Base-by-base conservation (phyloP, 2,329 filamentous ascomycete species). In the Venturiaceae sp. region DNA sequence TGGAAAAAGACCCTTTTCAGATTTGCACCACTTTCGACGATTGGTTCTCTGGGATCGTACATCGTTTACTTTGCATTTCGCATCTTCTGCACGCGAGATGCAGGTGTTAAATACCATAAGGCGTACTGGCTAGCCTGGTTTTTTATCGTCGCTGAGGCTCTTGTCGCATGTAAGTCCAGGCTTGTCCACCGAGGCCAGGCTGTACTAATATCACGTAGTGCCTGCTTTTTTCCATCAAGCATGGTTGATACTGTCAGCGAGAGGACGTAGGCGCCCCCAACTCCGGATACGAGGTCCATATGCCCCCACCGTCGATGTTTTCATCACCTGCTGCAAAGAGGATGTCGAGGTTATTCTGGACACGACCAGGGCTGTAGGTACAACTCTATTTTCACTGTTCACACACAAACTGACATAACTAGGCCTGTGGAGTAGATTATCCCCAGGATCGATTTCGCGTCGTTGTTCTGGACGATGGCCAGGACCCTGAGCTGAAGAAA, bases 261-360 rank as follows among this genome's bases (percentile, higher is more conserved):
- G 44, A 50, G 44, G 46, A 16, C 53, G 58, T 11, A 57, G 37
- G 32, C 39, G 55, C 19, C 46, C 57, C 19, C 32, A 53, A 16
- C 36, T 58, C 16, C 39, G 69, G 66, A 8, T 66, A 65, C 1
- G 67, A 63, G 1, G 69, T 69, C 70, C 75, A 11, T 70, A 77
- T 2, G 74, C 77, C 3, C 79, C 82, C 0, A 78, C 79, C 1
- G 79, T 84, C 3, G 82, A 84, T 62, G 72, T 82, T 1, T 75
- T 84, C 53, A 67, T 84, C 5, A 81, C 81, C 1, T 82, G 78
- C 68, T 84, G 82, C 60, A 78, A 78, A 14, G 82, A 84, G 64
- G 76, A 81, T 1, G 71, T 78, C 37, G 78, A 82, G 14, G 68
- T 84, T 2, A 76, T 84, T 2, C 68, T 83, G 53, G 80, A 83